Evolutionary conservation across 495 filamentous ascomycete genomes (phyloP).

Genomic region (Xylaria curta): DNA sequence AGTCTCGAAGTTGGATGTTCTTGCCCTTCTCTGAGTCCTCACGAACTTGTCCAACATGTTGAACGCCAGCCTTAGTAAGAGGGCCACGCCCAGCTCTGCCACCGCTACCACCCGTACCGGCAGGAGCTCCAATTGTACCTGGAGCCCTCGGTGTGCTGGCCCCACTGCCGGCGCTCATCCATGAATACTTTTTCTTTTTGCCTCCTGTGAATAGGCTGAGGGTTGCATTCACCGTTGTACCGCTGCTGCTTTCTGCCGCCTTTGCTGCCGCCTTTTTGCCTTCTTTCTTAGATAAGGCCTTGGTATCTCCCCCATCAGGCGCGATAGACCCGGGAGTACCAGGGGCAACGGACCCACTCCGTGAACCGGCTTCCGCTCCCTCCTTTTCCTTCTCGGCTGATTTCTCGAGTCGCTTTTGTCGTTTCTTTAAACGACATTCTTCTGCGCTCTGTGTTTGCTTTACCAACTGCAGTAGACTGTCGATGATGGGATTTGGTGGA

Average conservation of each 20-base stretch:
- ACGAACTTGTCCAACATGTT: slow-evolving; percentile 63
- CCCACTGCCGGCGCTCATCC: slow-evolving; percentile 61
- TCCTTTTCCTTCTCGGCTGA: slow-evolving; percentile 45
- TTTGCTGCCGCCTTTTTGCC: slow-evolving; percentile 63
- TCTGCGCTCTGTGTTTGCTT: slow-evolving; percentile 53
- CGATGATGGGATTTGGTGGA: slow-evolving; percentile 44
- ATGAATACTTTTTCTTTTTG: slow-evolving; percentile 64
- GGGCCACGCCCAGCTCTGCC: slow-evolving; percentile 32
- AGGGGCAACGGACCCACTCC: slow-evolving; percentile 54
- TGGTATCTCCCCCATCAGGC: slow-evolving; percentile 49
- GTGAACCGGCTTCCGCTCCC: slow-evolving; percentile 40
- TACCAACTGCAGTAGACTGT: slow-evolving; percentile 44
- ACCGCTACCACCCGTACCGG: slow-evolving; percentile 32
- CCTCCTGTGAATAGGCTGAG: slow-evolving; percentile 60
- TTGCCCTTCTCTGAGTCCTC: slow-evolving; percentile 67
- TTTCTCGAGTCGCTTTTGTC: slow-evolving; percentile 49
- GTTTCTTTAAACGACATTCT: slow-evolving; percentile 55
- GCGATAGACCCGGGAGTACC: slow-evolving; percentile 57
- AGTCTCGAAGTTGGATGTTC: slow-evolving; percentile 74
- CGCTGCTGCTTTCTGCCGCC: slow-evolving; percentile 58
- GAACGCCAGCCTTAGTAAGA: slow-evolving; percentile 37
- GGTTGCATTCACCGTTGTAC: slow-evolving; percentile 62
- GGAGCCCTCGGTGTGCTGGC: slow-evolving; percentile 52
- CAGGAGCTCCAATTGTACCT: slow-evolving; percentile 35
- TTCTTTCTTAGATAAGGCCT: slow-evolving; percentile 63